Base-by-base conservation (phyloP, 768 basidiomycete species). In the Pulveroboletus sp. region DNA sequence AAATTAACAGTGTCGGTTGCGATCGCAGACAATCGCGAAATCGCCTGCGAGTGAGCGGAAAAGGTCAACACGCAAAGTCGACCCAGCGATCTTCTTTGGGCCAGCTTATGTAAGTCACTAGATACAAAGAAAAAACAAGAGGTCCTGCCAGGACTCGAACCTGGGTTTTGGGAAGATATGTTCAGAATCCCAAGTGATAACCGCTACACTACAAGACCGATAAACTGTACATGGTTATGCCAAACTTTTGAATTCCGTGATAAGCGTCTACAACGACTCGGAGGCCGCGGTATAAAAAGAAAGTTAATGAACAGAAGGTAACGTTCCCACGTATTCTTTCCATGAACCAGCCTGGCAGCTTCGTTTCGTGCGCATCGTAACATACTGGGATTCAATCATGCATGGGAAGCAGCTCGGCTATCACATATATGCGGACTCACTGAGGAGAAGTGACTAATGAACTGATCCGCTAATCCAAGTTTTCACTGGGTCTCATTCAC, bases 141-240 rank as follows among this genome's bases (percentile, higher is more conserved):
- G 47, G 40, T 49, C 47, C 4, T 63, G 62, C 62, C 62, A 63
- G 63, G 62, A 65, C 1, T 63, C 62, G 63, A 63, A 63, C 62
- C 62, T 63, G 62, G 62, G 62, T 63, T 20, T 64, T 63, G 62
- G 60, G 62, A 63, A 62, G 23, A 55, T 57, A 1, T 27, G 0
- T 38, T 69, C 68, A 69, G 68, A 69, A 70, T 69, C 68, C 59
- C 60, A 62, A 58, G 68, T 70, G 68, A 70, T 69, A 66, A 69
- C 68, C 68, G 52, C 68, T 69, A 70, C 68, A 69, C 69, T 70
- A 69, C 63, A 69, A 50, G 46, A 48, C 47, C 47, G 13, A 14
- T 7, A n/a, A n/a, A n/a, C n/a, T n/a, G n/a, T n/a, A n/a, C n/a
- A n/a, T n/a, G n/a, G n/a, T n/a, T n/a, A n/a, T n/a, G n/a, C n/a